These are phyloP conservation scores for Emergomyces orientalis DNA, from an alignment of 2,329 filamentous ascomycete genomes.

Conservation along the genomic window DNA sequence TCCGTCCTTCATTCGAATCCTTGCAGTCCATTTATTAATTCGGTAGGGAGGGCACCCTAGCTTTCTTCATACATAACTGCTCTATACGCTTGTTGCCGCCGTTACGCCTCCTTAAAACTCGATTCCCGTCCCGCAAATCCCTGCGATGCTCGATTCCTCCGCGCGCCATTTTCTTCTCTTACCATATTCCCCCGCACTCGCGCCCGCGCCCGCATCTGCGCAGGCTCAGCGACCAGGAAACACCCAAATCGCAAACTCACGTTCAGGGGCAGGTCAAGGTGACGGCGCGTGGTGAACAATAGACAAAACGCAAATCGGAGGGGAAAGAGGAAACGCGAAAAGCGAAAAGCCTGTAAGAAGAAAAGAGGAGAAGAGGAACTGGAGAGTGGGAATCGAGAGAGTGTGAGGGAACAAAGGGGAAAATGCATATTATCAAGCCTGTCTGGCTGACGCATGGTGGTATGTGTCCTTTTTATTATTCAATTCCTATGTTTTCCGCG, in stretches of 20 bases:
- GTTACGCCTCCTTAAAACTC: not conserved
- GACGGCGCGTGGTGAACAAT: not conserved
- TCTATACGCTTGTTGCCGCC: not conserved
- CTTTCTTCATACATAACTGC: not conserved
- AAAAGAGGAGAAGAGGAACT: not conserved
- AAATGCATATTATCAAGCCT: constrained; percentile 85
- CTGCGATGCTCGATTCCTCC: not conserved
- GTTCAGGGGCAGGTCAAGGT: not conserved
- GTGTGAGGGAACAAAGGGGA: constrained; percentile 7
- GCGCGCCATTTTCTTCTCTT: not conserved
- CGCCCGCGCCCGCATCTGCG: not conserved
- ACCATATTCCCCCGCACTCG: not conserved
- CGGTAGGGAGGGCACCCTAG: not conserved
- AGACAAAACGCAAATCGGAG: not conserved
- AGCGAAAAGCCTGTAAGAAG: not conserved
- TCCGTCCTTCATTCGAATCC: not conserved
- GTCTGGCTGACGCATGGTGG: constrained; percentile 92
- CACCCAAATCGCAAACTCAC: not conserved
- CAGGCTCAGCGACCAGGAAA: not conserved
- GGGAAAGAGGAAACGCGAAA: not conserved
- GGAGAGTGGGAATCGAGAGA: not conserved
- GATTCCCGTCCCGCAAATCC: not conserved
- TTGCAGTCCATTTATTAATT: not conserved
- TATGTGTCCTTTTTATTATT: constrained; percentile 32
- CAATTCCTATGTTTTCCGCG: not conserved